Evolutionary conservation across 306 rosid species (phyloP).

Genomic region (Inga leiocalycina): DNA sequence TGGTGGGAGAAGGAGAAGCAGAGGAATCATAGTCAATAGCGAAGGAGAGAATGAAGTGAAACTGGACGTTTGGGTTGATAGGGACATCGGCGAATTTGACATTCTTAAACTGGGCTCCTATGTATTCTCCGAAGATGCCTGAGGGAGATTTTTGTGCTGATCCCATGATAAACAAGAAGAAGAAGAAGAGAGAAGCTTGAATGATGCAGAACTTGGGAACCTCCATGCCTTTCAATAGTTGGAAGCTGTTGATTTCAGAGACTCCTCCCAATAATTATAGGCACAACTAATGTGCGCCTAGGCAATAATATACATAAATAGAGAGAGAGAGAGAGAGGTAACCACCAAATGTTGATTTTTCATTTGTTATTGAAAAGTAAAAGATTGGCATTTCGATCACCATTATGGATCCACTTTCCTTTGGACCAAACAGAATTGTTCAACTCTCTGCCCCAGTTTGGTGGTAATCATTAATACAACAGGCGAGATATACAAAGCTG

Average conservation of each 20-base stretch:
- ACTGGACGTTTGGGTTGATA: conserved; percentile 54
- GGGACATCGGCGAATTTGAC: conserved; percentile 74
- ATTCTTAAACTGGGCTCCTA: conserved; percentile 71
- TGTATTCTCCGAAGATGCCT: conserved; percentile 67
- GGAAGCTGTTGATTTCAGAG: not conserved
- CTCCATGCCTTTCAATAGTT: not conserved
- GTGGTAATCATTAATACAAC: not conserved
- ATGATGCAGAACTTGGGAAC: conserved; percentile 29
- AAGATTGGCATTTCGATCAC: not conserved
- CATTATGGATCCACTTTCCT: not conserved
- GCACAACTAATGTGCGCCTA: not conserved
- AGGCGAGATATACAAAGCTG: no score
- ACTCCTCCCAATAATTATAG: not conserved
- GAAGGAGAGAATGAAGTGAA: conserved; percentile 82
- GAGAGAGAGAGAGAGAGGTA: no score
- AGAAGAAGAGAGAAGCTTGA: conserved; percentile 18
- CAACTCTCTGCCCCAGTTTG: not conserved
- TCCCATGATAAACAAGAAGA: not conserved
- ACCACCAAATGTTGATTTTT: not conserved
- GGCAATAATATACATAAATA: no score
- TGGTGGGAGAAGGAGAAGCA: conserved; percentile 57
- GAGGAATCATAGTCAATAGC: conserved; percentile 75
- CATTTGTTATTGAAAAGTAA: not conserved
- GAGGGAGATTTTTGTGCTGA: conserved; percentile 23
- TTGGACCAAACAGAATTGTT: no score